These are phyloP conservation scores for Andrographis paniculata DNA, from an alignment of 305 asterid species.

Conservation along the genomic window DNA sequence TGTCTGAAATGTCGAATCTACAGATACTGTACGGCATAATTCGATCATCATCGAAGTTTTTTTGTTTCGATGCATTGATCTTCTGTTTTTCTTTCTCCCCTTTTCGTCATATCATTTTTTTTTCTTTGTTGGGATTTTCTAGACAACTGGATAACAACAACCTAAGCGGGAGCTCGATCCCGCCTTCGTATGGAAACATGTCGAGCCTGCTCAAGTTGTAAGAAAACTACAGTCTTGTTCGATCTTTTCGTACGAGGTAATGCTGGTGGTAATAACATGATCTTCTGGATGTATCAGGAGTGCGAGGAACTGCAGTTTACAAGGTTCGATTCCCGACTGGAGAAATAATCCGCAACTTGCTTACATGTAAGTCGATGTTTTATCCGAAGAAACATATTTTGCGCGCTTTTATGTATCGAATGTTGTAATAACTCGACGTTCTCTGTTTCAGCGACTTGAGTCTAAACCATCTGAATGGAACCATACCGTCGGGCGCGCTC, in stretches of 20 bases:
- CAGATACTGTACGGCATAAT: slow-evolving; percentile 59
- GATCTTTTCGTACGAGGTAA: slow-evolving; percentile 8
- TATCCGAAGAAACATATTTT: background rate
- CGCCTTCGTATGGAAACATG: slow-evolving; percentile 73
- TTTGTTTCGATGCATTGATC: background rate
- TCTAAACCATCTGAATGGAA: slow-evolving; percentile 71
- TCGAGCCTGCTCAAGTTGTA: slow-evolving; percentile 72
- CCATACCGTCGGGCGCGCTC: slow-evolving; percentile 58
- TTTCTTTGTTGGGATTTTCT: slow-evolving; percentile 16
- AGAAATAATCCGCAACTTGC: slow-evolving; percentile 54
- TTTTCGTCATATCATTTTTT: background rate
- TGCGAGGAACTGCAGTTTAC: slow-evolving; percentile 91
- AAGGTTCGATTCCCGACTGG: slow-evolving; percentile 76
- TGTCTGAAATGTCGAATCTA: slow-evolving; percentile 54
- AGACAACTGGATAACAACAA: slow-evolving; percentile 97
- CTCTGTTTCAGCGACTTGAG: slow-evolving; percentile 73
- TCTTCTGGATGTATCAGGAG: slow-evolving; percentile 57
- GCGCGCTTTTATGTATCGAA: background rate
- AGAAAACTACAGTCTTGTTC: slow-evolving; percentile 26
- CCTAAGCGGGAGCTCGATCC: slow-evolving; percentile 63
- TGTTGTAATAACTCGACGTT: slow-evolving; percentile 15
- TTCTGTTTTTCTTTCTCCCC: background rate
- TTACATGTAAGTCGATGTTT: slow-evolving; percentile 55
- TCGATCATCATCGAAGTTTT: background rate
- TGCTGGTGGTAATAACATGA: slow-evolving; percentile 3